Base-by-base conservation (phyloP, 768 basidiomycete species). In the Pleurotus pulmonarius region DNA sequence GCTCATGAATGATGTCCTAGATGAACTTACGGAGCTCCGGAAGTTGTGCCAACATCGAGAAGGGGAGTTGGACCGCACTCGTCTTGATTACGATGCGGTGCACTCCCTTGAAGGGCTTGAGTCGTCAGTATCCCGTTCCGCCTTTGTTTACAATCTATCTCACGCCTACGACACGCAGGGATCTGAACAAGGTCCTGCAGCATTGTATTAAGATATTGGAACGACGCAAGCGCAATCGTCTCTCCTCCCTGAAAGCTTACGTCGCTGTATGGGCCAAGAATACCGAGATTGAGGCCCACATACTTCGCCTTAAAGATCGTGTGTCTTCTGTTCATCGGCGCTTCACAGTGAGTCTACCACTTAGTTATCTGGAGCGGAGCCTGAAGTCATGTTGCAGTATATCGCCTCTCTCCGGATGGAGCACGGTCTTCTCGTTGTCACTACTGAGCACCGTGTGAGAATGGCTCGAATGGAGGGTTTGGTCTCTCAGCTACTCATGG, bases 351-450 rank as follows among this genome's bases (percentile, higher is more conserved):
- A 22, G 48, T 29, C 24, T 26, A 26, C 18, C 37, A 15, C 13
- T 26, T 26, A 26, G 25, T 26, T 34, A 15, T 15, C 5, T 26
- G 25, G 37, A 13, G n/a, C 15, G 25, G n/a, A 49, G 15, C 9
- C 48, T 49, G n/a, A 26, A 5, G 18, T 4, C 20, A 47, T 49
- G 7, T 49, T 26, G 18, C 1, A 49, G 48, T 49, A 49, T 24
- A 49, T 49, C 12, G 37, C 48, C 13, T 49, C 48, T 25, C 26
- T 49, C 25, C 48, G 48, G 6, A 49, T 49, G 48, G 48, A 49
- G 48, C 26, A 49, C 25, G 37, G 26, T 22, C 48, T 49, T 11
- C 48, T 49, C n/a, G 48, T 49, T 49, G 48, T 49, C 13, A 49
- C 26, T 34, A 49, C 48, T 29, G 48, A 49, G 26, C 26, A 49